phyloP scores from a whole-genome alignment of 1,284 basidiomycete genomes.

The Irpex lacteus region DNA sequence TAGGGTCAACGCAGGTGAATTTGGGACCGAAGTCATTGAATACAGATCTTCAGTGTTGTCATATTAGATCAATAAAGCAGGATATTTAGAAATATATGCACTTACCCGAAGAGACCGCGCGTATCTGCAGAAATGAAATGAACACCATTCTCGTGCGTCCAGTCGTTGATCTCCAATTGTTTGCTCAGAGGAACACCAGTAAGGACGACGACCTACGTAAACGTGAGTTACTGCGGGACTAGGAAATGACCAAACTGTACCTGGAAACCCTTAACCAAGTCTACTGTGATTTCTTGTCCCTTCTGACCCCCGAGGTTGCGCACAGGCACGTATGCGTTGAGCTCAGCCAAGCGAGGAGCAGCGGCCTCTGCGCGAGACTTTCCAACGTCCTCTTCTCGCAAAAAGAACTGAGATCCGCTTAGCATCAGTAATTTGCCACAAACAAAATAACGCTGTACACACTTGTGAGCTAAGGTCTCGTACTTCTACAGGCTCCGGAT shows the following conservation, averaged over 20 bases:
- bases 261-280: constrained; percentile 86
- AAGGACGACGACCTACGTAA: constrained; percentile 79
- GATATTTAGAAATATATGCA: constrained; percentile 13
- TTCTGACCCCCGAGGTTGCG: constrained; percentile 69
- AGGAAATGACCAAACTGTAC: constrained; percentile 39
- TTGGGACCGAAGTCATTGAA: constrained; percentile 98
- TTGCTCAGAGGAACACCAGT: constrained; percentile 78
- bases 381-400: constrained; percentile 86
- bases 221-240: constrained; percentile 6
- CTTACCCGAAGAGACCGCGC: constrained; percentile 91
- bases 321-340: constrained; percentile 97
- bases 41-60: constrained; percentile 56
- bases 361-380: constrained; percentile 86
- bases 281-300: constrained; percentile 74
- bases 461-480: constrained; percentile 94
- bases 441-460: constrained; percentile 10
- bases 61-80: constrained; percentile 16
- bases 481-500: constrained; percentile 85
- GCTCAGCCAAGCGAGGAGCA: constrained; percentile 87
- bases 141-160: constrained; percentile 86
- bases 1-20: constrained; percentile 94
- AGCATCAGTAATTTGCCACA: constrained; percentile 1
- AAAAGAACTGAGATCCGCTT: constrained; percentile 75
- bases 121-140: constrained; percentile 94
- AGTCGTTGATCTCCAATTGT: constrained; percentile 95